A percentile compares a stretch with the other conserved stretches of the same genome.
These are phyloP conservation scores for Pichia sp. DNA, from an alignment of 1,139 yeast species.

Conservation along the genomic window DNA sequence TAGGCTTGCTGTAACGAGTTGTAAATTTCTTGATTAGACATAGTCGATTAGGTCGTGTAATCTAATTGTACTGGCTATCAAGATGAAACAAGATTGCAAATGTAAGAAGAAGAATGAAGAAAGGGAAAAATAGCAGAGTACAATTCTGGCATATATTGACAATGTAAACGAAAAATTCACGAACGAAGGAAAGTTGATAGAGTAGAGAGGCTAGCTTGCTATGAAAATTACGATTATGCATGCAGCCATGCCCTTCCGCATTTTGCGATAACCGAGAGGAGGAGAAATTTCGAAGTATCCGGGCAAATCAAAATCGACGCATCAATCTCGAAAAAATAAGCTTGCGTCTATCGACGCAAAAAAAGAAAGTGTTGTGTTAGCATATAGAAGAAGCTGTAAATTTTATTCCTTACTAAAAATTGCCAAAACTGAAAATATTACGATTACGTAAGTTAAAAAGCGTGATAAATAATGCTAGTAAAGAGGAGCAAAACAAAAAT, in stretches of 20 bases:
- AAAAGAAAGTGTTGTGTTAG: too few species aligned
- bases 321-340: too few species aligned
- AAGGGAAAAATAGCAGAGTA: not conserved
- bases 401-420: too few species aligned
- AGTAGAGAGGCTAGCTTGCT: not conserved
- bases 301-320: too few species aligned
- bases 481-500: not conserved
- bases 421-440: too few species aligned
- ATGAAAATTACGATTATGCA: not conserved
- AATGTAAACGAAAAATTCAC: not conserved
- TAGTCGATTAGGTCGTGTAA: not conserved
- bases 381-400: too few species aligned
- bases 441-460: too few species aligned
- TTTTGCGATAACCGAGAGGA: not conserved
- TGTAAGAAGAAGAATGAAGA: not conserved
- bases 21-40: slow-evolving; percentile 23
- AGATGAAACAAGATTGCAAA: too few species aligned
- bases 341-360: too few species aligned
- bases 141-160: not conserved
- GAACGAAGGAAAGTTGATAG: not conserved
- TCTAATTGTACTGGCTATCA: too few species aligned
- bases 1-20: slow-evolving; percentile 22
- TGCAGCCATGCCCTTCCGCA: not conserved
- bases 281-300: too few species aligned
- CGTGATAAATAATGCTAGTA: too few species aligned